These are phyloP conservation scores for Chalaropsis thielavioides DNA, from an alignment of 2,329 filamentous ascomycete species.

Conservation along the genomic window DNA sequence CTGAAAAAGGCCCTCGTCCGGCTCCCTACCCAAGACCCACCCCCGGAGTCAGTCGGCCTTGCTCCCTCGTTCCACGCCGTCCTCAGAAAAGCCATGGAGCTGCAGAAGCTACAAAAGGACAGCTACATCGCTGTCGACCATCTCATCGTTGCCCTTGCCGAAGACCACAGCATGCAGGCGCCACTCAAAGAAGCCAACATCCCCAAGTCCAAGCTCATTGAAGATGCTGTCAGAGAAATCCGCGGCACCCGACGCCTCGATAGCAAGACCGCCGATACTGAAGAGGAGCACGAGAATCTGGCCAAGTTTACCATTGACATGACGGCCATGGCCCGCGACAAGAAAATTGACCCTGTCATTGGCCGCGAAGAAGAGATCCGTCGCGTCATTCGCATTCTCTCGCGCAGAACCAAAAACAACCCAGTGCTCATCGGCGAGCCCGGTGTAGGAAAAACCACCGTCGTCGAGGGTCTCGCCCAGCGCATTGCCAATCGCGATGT, in stretches of 20 bases:
- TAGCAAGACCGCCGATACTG: conserved; percentile 86
- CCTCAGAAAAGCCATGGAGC: conserved; percentile 67
- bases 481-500: conserved; percentile 95
- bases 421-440: conserved; percentile 95
- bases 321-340: conserved; percentile 89
- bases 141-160: conserved; percentile 69
- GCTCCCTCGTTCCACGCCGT: conserved; percentile 71
- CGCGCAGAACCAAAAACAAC: conserved; percentile 94
- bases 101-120: conserved; percentile 97
- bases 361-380: conserved; percentile 92
- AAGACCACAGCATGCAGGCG: conserved; percentile 60
- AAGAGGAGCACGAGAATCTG: conserved; percentile 85
- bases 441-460: conserved; percentile 95
- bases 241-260: conserved; percentile 87
- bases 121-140: conserved; percentile 90
- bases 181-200: conserved; percentile 76
- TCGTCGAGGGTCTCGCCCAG: conserved; percentile 88
- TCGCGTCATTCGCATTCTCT: conserved; percentile 80
- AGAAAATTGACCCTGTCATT: conserved; percentile 96
- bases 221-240: conserved; percentile 81
- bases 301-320: conserved; percentile 99
- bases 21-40: conserved; percentile 84
- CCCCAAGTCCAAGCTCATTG: conserved; percentile 77
- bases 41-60: conserved; percentile 74
- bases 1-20: conserved; percentile 87